Evolutionary conservation across 2,329 filamentous ascomycete species (phyloP).

Genomic region (Diaporthe vexans): DNA sequence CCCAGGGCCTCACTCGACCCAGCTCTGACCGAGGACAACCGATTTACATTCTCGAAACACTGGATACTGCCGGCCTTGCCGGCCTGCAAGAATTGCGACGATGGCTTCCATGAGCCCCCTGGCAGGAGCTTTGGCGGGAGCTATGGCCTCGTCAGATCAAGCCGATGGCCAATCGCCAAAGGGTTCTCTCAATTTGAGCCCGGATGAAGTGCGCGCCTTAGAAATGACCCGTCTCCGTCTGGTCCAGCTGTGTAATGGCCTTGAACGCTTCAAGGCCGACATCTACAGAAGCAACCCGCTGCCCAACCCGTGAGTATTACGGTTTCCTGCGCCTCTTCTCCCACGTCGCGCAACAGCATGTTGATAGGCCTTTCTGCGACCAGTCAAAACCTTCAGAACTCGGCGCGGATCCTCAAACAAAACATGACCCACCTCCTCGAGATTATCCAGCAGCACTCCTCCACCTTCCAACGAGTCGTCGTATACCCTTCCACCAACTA

Average conservation of each 20-base stretch:
- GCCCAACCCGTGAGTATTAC: slow-evolving; percentile 71
- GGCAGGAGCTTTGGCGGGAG: slow-evolving; percentile 15
- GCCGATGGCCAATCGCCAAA: slow-evolving; percentile 16
- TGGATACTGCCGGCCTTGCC: not conserved
- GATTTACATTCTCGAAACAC: not conserved
- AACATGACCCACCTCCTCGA: slow-evolving; percentile 78
- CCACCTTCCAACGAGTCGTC: slow-evolving; percentile 78
- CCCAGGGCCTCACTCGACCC: not conserved
- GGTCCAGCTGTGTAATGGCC: slow-evolving; percentile 76
- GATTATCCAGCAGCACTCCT: slow-evolving; percentile 73
- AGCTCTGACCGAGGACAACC: not conserved
- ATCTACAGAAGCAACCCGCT: slow-evolving; percentile 75
- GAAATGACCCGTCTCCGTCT: slow-evolving; percentile 80
- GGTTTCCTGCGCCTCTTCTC: not conserved
- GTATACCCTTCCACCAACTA: slow-evolving; percentile 83
- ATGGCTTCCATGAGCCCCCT: slow-evolving; percentile 28
- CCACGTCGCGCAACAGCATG: not conserved
- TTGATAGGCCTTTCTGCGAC: not conserved
- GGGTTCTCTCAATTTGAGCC: slow-evolving; percentile 62
- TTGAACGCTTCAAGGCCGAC: slow-evolving; percentile 73
- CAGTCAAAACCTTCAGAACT: slow-evolving; percentile 80
- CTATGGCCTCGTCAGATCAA: slow-evolving; percentile 1
- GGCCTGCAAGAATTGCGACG: not conserved
- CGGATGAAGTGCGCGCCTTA: slow-evolving; percentile 76
- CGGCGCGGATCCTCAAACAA: slow-evolving; percentile 77